Percentiles rank a stretch among this genome's conserved stretches.
Evolutionary conservation across 2,329 filamentous ascomycete genomes (phyloP).

Genomic region (Acarospora socialis): DNA sequence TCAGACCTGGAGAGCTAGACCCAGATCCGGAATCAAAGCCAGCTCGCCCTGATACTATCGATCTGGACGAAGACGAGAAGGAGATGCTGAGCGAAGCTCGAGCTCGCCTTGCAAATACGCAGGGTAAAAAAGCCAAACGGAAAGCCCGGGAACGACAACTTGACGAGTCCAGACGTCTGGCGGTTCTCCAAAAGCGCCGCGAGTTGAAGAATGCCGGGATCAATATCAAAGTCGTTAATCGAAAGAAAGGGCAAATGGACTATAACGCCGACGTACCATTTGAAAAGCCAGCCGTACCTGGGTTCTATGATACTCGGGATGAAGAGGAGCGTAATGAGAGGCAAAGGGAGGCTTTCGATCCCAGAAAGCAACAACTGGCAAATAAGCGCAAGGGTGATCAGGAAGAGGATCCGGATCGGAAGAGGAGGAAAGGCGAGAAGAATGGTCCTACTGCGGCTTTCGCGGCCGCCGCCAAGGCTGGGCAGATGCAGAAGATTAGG

Average conservation of each 20-base stretch:
- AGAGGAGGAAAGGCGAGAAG: slow-evolving; percentile 81
- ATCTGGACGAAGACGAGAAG: slow-evolving; percentile 97
- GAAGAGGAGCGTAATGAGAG: slow-evolving; percentile 70
- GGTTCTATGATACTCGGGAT: slow-evolving; percentile 86
- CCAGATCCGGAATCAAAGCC: slow-evolving; percentile 97
- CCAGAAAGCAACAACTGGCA: slow-evolving; percentile 75
- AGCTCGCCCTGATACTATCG: slow-evolving; percentile 87
- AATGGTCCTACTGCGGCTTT: slow-evolving; percentile 61
- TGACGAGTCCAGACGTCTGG: slow-evolving; percentile 82
- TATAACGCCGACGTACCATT: slow-evolving; percentile 99
- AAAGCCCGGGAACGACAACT: slow-evolving; percentile 92
- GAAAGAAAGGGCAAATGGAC: slow-evolving; percentile 95
- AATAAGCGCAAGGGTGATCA: slow-evolving; percentile 89
- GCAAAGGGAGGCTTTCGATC: slow-evolving; percentile 75
- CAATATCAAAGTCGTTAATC: slow-evolving; percentile 86
- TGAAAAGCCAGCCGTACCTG: slow-evolving; percentile 74
- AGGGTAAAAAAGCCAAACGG: slow-evolving; percentile 96
- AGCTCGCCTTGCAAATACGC: slow-evolving; percentile 89
- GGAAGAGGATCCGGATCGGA: slow-evolving; percentile 61
- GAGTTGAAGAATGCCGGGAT: slow-evolving; percentile 97
- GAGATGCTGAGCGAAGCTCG: slow-evolving; percentile 98
- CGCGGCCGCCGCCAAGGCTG: slow-evolving; percentile 81
- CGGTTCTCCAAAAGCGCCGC: slow-evolving; percentile 82
- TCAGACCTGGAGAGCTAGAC: slow-evolving; percentile 76
- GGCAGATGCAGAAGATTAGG: slow-evolving; percentile 83